Percentiles rank a stretch among this genome's conserved stretches.
Conservation (phyloP, 768 basidiomycete species). For the Kondoa subrosea region DNA sequence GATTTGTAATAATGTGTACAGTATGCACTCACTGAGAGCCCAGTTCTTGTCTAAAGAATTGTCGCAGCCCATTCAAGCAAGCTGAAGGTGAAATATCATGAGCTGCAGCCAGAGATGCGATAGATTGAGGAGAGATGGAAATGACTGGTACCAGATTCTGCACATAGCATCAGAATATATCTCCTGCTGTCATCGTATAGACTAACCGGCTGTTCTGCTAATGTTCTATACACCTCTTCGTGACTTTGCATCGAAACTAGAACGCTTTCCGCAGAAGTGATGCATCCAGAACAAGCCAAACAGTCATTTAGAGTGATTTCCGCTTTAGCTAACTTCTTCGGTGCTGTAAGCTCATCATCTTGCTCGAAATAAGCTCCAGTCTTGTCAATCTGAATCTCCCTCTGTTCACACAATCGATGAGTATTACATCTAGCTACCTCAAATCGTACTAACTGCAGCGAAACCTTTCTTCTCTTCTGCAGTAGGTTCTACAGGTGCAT, state of each 20-base stretch:
- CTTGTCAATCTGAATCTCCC: slow-evolving; percentile 77
- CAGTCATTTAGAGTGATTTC: slow-evolving; percentile 96
- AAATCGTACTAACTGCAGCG: slow-evolving; percentile 15
- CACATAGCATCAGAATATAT: slow-evolving; percentile 6
- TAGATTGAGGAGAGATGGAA: slow-evolving; percentile 74
- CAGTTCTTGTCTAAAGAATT: slow-evolving; percentile 29
- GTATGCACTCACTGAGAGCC: slow-evolving; percentile 25
- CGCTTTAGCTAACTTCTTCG: slow-evolving; percentile 65
- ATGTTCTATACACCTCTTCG: slow-evolving; percentile 67
- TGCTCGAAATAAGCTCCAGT: slow-evolving; percentile 76
- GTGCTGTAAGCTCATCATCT: slow-evolving; percentile 17
- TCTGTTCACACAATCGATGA: slow-evolving; percentile 40
- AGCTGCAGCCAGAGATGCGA: slow-evolving; percentile 59
- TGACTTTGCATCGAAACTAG: slow-evolving; percentile 93
- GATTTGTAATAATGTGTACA: no score
- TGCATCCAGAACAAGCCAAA: slow-evolving; percentile 97
- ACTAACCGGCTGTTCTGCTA: slow-evolving; percentile 43
- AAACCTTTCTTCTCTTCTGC: slow-evolving; percentile 8
- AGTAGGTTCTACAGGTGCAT: slow-evolving; percentile 24
- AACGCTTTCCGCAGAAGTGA: slow-evolving; percentile 94
- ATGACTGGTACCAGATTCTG: slow-evolving; percentile 47
- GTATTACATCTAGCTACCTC: slow-evolving; percentile 29
- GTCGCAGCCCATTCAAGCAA: slow-evolving; percentile 41
- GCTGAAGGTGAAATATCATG: slow-evolving; percentile 36
- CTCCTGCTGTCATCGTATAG: slow-evolving; percentile 24